Base-by-base conservation (phyloP, 2,329 filamentous ascomycete genomes). In the Aspergillus sp. region DNA sequence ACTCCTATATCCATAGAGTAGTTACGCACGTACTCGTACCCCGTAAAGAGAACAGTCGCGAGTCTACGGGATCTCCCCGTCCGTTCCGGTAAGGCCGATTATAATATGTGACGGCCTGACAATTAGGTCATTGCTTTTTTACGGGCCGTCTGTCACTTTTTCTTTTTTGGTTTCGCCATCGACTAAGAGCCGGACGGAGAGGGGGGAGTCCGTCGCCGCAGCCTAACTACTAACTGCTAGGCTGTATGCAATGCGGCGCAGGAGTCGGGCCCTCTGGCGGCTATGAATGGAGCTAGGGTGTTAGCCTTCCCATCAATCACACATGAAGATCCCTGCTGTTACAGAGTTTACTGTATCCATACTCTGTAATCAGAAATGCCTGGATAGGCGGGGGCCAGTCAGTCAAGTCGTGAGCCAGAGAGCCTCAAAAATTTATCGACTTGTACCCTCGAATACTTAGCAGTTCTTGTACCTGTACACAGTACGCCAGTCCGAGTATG, bases 41-140 rank as follows among this genome's bases (percentile, higher is more conserved):
- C 17, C 33, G n/a, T 37, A 17, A 15, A 37, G n/a, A 37, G 33
- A 9, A 37, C 17, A n/a, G 33, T 37, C 17, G 33, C 7, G n/a
- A 37, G 33, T 15, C 33, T 37, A 17, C 49, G 51, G 51, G 51
- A 51, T 51, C 51, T 45, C 38, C 48, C 48, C 49, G 49, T 42
- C 51, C 46, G 41, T 43, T 27, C 41, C 41, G 41, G 41, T 5
- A 17, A 39, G 10, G 17, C 37, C 37, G 17, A 39, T 20, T 39
- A 15, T 10, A 37, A 37, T 37, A 19, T 19, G 6, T 17, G 33
- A 19, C 17, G 37, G 10, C 37, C 4, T 19, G 17, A 22, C 10
- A 22, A 12, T 30, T 30, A 12, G 25, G 25, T 12, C 25, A 30
- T 30, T 30, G 25, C 25, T 30, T 30, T 23, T 30, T 30, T 30